Conservation (phyloP, 106 monocot species). For the Acanthochlamys bracteata region DNA sequence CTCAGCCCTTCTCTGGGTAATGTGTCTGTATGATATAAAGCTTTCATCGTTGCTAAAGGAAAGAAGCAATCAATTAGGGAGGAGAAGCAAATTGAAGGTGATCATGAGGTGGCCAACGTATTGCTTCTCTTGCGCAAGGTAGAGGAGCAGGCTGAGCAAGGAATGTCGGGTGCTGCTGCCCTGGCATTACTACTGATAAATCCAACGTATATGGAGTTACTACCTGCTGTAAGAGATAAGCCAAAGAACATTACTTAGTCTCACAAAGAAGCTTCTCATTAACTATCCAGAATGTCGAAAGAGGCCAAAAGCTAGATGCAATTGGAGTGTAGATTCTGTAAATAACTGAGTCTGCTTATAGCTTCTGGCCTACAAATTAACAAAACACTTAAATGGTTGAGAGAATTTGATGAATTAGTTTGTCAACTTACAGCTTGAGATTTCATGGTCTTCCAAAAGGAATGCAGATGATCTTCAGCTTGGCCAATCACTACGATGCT, state of each 20-base stretch:
- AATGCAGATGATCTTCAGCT: slow-evolving; percentile 12
- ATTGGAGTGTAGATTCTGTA: too few relatives aligned
- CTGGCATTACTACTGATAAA: slow-evolving; percentile 82
- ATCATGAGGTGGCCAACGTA: slow-evolving; percentile 58
- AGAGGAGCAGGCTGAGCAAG: slow-evolving; percentile 81
- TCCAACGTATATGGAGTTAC: slow-evolving; percentile 15
- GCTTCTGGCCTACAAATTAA: too few relatives aligned
- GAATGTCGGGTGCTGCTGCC: slow-evolving; percentile 65
- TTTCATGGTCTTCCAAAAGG: slow-evolving; percentile 27
- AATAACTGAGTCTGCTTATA: too few relatives aligned
- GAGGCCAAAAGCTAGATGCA: too few relatives aligned
- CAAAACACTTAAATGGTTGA: not conserved
- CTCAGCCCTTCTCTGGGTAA: too few relatives aligned
- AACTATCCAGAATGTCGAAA: too few relatives aligned
- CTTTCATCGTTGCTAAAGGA: too few relatives aligned
- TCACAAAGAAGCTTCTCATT: too few relatives aligned
- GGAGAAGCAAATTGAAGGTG: not conserved
- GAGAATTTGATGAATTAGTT: not conserved
- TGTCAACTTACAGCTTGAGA: slow-evolving; percentile 31
- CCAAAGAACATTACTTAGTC: not conserved
- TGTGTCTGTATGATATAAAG: too few relatives aligned
- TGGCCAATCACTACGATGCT: slow-evolving; percentile 5
- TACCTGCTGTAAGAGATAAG: slow-evolving; percentile 21
- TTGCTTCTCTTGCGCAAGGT: slow-evolving; percentile 74
- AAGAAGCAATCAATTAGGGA: too few relatives aligned